Conservation (phyloP, 2,329 filamentous ascomycete genomes). For the Colletotrichum noveboracense region DNA sequence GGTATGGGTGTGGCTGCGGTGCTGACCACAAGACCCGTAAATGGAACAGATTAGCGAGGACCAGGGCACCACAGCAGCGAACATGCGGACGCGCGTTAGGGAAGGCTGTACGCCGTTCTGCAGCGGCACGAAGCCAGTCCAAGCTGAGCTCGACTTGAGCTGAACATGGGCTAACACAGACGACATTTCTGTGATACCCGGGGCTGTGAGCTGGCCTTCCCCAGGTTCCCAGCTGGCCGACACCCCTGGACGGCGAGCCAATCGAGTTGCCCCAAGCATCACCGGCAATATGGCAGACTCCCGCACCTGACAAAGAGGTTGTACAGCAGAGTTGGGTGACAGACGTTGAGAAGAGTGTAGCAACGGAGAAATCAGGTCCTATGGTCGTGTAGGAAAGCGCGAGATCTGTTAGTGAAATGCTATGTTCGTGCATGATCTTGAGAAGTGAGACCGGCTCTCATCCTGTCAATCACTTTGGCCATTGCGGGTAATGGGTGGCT, state of each 20-base stretch:
- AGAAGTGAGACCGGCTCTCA: neutral
- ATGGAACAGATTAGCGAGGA: constrained; percentile 23
- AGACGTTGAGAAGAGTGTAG: neutral
- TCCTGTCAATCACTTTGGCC: neutral
- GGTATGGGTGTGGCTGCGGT: constrained; percentile 11
- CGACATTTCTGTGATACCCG: neutral
- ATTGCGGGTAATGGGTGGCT: neutral
- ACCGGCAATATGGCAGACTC: neutral
- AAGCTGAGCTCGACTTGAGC: neutral
- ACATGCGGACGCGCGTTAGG: constrained; percentile 5
- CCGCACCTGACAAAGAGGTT: neutral
- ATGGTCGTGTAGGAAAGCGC: neutral
- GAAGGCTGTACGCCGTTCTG: neutral
- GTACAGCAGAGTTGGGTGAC: neutral
- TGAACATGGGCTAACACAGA: neutral
- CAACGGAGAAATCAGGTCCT: neutral
- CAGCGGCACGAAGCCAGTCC: neutral
- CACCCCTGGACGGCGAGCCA: neutral
- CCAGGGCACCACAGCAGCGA: neutral
- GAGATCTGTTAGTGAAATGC: constrained; percentile 11
- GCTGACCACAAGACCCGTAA: constrained; percentile 7
- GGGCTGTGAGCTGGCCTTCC: neutral
- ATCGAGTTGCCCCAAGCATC: neutral
- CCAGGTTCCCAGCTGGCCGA: neutral
- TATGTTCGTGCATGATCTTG: constrained; percentile 19